Base-by-base conservation (phyloP, 2,329 filamentous ascomycete species). In the Aspergillus latus region DNA sequence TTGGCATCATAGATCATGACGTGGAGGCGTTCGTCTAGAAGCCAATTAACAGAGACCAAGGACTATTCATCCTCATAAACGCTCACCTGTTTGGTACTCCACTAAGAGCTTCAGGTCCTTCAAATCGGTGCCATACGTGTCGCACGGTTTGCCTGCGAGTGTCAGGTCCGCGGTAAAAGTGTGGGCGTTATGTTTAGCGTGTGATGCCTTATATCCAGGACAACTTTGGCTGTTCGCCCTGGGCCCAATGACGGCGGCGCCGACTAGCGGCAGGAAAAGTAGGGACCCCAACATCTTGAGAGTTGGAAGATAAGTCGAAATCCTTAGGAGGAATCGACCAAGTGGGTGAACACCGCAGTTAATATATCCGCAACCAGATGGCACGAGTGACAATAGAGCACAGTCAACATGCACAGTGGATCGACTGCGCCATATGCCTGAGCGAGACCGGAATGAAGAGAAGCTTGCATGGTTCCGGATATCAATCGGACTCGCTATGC, bases 1-100 rank as follows among this genome's bases (percentile, higher is more conserved):
- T 77, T 82, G 5, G 82, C 79, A 70, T 93, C 89, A 60, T 87
- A 84, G 54, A 92, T 89, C 65, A 88, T 82, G 66, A 92, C 85
- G 67, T 90, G 88, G 3, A 92, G 80, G n/a, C 88, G 85, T 21
- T 81, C 78, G 44, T 84, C 86, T 87, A 54, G 39, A 11, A 13
- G 9, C 28, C 4, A 3, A 49, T 48, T 37, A 45, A 26, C 42
- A 40, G 16, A n/a, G n/a, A 5, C 49, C 50, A n/a, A 28, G 7
- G 26, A 11, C 8, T 21, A 5, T 3, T 0, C 8, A 13, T 6
- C 7, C 16, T 3, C 15, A 2, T 1, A 7, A 43, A 9, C 43
- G 44, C 67, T 63, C 67, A 86, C 84, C 76, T 37, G 80, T 82
- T 65, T 88, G 80, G 65, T 87, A 86, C 60, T 85, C 81, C 13